Conservation (phyloP, 371 early-diverging fungal species). For the Massospora cicadina region DNA sequence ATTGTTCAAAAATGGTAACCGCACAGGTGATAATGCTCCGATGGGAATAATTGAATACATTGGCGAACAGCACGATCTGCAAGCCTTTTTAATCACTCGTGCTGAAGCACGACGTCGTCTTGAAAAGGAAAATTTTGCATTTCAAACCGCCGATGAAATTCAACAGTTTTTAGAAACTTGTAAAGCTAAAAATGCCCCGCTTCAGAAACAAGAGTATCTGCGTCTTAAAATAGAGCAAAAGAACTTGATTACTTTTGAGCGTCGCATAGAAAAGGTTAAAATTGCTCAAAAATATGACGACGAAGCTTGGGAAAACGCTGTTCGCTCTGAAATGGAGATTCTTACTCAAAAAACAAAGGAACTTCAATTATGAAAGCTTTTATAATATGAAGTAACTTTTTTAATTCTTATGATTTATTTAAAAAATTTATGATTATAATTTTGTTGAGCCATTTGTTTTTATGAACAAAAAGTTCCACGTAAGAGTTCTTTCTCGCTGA, state of each 20-base stretch:
- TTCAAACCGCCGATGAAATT: constrained; percentile 1
- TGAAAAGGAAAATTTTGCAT: not conserved
- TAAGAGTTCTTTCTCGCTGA: no score
- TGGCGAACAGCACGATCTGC: constrained; percentile 37
- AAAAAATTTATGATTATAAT: no score
- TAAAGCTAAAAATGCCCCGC: not conserved
- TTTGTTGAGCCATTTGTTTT: no score
- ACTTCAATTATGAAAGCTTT: no score
- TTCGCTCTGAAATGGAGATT: not conserved
- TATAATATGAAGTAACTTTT: no score
- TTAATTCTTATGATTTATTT: no score
- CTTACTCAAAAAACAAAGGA: not conserved
- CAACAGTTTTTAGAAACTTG: constrained; percentile 5
- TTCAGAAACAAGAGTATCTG: constrained; percentile 4
- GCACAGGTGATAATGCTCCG: constrained; percentile 74
- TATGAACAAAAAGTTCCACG: no score
- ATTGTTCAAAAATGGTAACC: constrained; percentile 57
- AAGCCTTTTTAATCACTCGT: constrained; percentile 28
- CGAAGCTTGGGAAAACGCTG: not conserved
- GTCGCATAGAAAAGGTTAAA: constrained; percentile 7
- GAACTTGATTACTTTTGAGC: not conserved
- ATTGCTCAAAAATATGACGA: not conserved
- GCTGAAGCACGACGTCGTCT: constrained; percentile 12
- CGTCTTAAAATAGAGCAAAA: not conserved
- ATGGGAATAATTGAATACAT: constrained; percentile 80